A percentile compares a stretch with the other conserved stretches of the same genome.
Evolutionary conservation across 164 flowering plant species (phyloP).

Genomic region (Liquidambar formosana): DNA sequence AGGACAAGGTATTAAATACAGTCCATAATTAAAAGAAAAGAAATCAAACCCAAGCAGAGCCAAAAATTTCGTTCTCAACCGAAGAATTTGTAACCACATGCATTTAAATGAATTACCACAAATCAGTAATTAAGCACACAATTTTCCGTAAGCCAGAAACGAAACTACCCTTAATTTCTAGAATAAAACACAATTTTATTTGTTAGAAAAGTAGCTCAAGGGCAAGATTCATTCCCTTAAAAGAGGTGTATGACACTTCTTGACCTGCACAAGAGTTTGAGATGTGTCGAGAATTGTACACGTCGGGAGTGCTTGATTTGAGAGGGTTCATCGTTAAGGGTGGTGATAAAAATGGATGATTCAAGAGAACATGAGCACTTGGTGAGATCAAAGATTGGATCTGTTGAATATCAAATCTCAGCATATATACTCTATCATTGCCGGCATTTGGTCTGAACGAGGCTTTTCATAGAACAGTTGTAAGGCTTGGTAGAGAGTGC

Average conservation of each 20-base stretch:
- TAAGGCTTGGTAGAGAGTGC: conserved; percentile 38
- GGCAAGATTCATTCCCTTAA: conserved; percentile 62
- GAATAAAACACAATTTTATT: too few species aligned
- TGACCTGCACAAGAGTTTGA: conserved; percentile 61
- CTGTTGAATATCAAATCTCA: conserved; percentile 37
- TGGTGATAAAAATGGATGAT: conserved; percentile 44
- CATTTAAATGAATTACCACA: too few species aligned
- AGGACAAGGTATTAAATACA: too few species aligned
- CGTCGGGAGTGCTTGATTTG: conserved; percentile 68
- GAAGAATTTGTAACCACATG: too few species aligned
- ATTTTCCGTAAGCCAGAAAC: too few species aligned
- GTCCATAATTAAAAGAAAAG: too few species aligned
- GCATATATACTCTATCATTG: conserved; percentile 65
- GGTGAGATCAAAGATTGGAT: conserved; percentile 45
- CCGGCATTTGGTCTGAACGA: conserved; percentile 64
- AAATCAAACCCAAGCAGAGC: too few species aligned
- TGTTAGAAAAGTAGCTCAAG: background rate
- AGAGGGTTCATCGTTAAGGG: conserved; percentile 82
- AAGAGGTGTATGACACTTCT: conserved; percentile 81
- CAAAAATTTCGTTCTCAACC: too few species aligned
- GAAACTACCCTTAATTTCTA: too few species aligned
- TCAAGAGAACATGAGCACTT: conserved; percentile 22
- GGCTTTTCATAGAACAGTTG: conserved; percentile 64
- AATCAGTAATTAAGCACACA: too few species aligned
- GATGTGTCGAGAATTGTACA: conserved; percentile 15